Percentiles rank a stretch among this genome's conserved stretches.
Conservation (phyloP, 257 asterid species). For the Primulina eburnea region DNA sequence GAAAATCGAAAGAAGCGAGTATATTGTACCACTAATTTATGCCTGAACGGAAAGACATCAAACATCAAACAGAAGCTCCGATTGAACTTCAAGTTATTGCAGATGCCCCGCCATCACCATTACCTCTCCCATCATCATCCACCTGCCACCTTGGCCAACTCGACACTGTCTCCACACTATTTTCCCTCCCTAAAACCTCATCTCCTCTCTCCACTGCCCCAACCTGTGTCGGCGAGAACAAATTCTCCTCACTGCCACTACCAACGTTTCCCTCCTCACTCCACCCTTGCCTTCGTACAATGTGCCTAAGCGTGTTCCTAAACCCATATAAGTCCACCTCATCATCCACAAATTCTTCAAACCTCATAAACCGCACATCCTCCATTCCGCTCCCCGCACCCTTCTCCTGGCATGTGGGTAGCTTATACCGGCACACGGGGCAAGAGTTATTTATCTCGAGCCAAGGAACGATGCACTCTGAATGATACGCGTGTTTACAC, state of each 20-base stretch:
- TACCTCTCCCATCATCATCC: slow-evolving; percentile 54
- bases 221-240: slow-evolving; percentile 62
- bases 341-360: slow-evolving; percentile 63
- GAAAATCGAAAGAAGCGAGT: neutral
- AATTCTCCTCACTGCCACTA: slow-evolving; percentile 47
- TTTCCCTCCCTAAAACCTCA: slow-evolving; percentile 57
- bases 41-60: slow-evolving; percentile 19
- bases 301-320: slow-evolving; percentile 51
- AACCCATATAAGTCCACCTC: slow-evolving; percentile 51
- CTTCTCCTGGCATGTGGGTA: slow-evolving; percentile 49
- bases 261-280: slow-evolving; percentile 36
- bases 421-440: slow-evolving; percentile 74
- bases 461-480: slow-evolving; percentile 86
- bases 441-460: slow-evolving; percentile 76
- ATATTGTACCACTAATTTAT: slow-evolving; percentile 34
- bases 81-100: slow-evolving; percentile 31
- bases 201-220: slow-evolving; percentile 66
- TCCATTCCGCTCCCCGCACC: slow-evolving; percentile 31
- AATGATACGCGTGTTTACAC: slow-evolving; percentile 65
- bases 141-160: slow-evolving; percentile 63
- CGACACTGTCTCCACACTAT: slow-evolving; percentile 69
- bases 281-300: slow-evolving; percentile 51
- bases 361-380: slow-evolving; percentile 38
- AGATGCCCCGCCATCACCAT: slow-evolving; percentile 44
- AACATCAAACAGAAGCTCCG: slow-evolving; percentile 19